A percentile compares a stretch with the other conserved stretches of the same genome.
These are phyloP conservation scores for Cystofilobasidium ferigula DNA, from an alignment of 768 basidiomycete species.

Conservation along the genomic window DNA sequence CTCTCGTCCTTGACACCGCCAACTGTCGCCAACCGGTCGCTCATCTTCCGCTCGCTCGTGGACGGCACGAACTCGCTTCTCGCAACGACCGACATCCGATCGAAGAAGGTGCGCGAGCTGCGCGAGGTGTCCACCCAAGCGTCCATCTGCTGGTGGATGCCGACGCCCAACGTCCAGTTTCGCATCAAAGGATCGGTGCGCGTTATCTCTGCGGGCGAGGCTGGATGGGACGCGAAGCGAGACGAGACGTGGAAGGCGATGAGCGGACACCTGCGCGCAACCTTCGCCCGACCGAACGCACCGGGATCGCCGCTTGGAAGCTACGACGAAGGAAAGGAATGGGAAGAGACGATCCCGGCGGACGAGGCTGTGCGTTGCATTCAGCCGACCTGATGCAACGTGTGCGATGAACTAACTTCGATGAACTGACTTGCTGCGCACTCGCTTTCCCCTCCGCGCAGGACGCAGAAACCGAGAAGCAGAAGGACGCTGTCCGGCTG, in stretches of 20 bases:
- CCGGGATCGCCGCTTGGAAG: conserved; percentile 7
- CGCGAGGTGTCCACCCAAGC: background rate
- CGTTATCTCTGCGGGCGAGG: background rate
- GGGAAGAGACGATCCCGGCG: conserved; percentile 12
- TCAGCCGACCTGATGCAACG: background rate
- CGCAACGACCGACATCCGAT: conserved; percentile 21
- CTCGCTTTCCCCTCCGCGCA: background rate
- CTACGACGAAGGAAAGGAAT: conserved; percentile 18
- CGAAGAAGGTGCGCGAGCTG: conserved; percentile 16
- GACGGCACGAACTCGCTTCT: conserved; percentile 7
- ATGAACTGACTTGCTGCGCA: background rate
- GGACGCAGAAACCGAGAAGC: conserved; percentile 8
- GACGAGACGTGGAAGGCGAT: conserved; percentile 14
- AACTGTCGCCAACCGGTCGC: background rate
- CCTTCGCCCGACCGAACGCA: conserved; percentile 11
- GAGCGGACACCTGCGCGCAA: conserved; percentile 12
- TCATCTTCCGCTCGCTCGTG: background rate
- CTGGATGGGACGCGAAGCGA: conserved; percentile 3
- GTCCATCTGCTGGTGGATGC: conserved; percentile 19
- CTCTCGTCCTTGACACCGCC: conserved; percentile 14
- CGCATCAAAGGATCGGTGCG: conserved; percentile 5
- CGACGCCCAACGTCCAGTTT: conserved; percentile 21
- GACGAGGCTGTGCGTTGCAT: conserved; percentile 7
- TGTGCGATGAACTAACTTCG: background rate
- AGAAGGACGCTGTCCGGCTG: conserved; percentile 8